Conservation (phyloP, 192 early-diverging fungal genomes). For the Backusella sp. region DNA sequence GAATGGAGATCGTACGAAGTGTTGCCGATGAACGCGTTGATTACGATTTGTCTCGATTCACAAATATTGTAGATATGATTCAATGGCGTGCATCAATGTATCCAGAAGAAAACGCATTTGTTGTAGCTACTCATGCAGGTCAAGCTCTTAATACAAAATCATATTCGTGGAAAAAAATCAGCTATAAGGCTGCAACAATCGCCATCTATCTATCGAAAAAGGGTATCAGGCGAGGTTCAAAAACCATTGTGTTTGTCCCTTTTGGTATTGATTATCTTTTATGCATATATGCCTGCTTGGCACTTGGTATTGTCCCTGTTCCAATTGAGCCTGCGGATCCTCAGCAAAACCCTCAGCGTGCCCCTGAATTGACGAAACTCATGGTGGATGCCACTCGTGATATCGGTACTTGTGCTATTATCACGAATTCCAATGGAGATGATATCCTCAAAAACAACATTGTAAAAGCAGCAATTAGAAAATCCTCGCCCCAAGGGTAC, state of each 20-base stretch:
- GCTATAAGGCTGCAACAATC: slow-evolving; percentile 59
- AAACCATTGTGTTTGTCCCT: slow-evolving; percentile 63
- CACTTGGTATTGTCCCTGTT: slow-evolving; percentile 73
- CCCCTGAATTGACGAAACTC: slow-evolving; percentile 67
- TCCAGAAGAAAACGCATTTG: slow-evolving; percentile 66
- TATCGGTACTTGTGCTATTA: slow-evolving; percentile 54
- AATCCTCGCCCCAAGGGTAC: slow-evolving; percentile 23
- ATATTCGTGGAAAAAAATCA: slow-evolving; percentile 71
- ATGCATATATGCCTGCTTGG: slow-evolving; percentile 76
- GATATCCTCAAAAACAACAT: slow-evolving; percentile 63
- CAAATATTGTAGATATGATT: slow-evolving; percentile 69
- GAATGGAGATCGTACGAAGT: slow-evolving; percentile 60
- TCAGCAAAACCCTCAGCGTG: slow-evolving; percentile 52
- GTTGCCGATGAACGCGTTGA: slow-evolving; percentile 71
- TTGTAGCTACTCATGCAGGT: slow-evolving; percentile 47
- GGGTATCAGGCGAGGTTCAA: slow-evolving; percentile 52
- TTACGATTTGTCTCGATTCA: slow-evolving; percentile 65
- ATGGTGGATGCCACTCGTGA: slow-evolving; percentile 62
- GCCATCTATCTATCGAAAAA: slow-evolving; percentile 66
- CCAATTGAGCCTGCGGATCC: slow-evolving; percentile 70
- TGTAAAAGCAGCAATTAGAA: slow-evolving; percentile 45
- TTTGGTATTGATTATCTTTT: slow-evolving; percentile 70
- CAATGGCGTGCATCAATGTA: slow-evolving; percentile 65
- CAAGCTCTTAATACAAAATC: slow-evolving; percentile 60
- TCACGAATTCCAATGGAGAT: slow-evolving; percentile 66